These are phyloP conservation scores for Medicago arabica DNA, from an alignment of 306 rosid genomes.

Conservation along the genomic window DNA sequence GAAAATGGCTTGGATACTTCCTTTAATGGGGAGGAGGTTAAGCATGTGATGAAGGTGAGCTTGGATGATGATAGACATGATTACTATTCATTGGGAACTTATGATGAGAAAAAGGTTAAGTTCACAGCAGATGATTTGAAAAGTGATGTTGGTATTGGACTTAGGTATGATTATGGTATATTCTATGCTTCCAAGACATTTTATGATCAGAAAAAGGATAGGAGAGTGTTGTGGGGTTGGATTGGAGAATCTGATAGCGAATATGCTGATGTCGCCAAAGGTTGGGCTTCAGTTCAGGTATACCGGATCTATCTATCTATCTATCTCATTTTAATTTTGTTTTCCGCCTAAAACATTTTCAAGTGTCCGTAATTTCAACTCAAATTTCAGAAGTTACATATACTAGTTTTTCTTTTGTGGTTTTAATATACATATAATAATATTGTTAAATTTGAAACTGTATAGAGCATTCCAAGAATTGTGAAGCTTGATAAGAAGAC, in stretches of 20 bases:
- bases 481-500: conserved; percentile 74
- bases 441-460: conserved; percentile 4
- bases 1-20: conserved; percentile 73
- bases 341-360: neutral
- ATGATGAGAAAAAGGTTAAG: conserved; percentile 62
- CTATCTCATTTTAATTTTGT: neutral
- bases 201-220: conserved; percentile 59
- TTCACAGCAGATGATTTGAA: conserved; percentile 66
- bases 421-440: too few species aligned
- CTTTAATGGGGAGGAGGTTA: conserved; percentile 59
- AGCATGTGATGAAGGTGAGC: conserved; percentile 87
- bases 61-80: conserved; percentile 80
- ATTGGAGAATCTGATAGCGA: conserved; percentile 90
- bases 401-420: neutral
- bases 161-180: conserved; percentile 83
- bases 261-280: conserved; percentile 75
- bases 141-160: conserved; percentile 82
- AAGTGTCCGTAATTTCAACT: neutral
- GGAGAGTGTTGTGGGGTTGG: conserved; percentile 99
- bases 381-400: neutral
- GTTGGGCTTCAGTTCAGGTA: conserved; percentile 98
- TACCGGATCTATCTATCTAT: neutral
- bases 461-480: conserved; percentile 84
- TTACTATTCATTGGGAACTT: conserved; percentile 81
- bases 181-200: conserved; percentile 94